Evolutionary conservation across 2,329 filamentous ascomycete genomes (phyloP), one percentile per base, ranked within the genome.

Genomic region (Niveomyces coronatus): DNA sequence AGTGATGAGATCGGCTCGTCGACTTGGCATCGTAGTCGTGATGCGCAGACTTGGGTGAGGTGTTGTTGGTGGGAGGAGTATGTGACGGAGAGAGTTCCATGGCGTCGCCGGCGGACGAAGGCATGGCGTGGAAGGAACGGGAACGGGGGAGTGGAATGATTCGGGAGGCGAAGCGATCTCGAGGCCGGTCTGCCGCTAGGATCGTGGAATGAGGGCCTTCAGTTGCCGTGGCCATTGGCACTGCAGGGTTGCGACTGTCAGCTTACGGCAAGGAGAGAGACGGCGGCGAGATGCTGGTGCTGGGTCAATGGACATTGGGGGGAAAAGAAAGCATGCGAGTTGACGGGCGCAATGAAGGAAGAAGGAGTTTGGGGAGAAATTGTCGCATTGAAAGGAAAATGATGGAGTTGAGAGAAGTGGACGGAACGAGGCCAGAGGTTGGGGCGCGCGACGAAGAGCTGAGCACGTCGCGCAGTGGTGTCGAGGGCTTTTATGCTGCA

Each of bases 121-220:
- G 66, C 46, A 75, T 75, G 61, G 71, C 74, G 54, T 72, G 70
- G 74, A 68, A 40, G 67, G 66, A 44, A 70, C 11, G 31, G n/a
- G 38, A 62, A 47, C 11, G 31, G n/a, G 38, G 63, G 46, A 77
- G 74, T 37, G 74, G 72, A 33, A 79, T 61, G 31, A 74, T 72
- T 53, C 70, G 69, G 48, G 64, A 58, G 52, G 65, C 63, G 59
- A 67, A 66, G 54, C 60, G 60, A 43, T 70, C 61, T 41, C 64
- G 58, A 44, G 53, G 58, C 45, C 59, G 55, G 42, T 64, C 60
- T 45, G 57, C 53, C 46, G 60, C 51, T 46, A 58, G 52, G 44
- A 53, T 57, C 50, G 62, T 60, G 55, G 62, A 59, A 53, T 64
- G 64, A 51, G 61, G 62, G 55, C 62, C 67, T 50, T 72, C 67